Evolutionary conservation across 345 rosid genomes (phyloP), one percentile per base, ranked within the genome.

Genomic region (Hypericum androsaemum): DNA sequence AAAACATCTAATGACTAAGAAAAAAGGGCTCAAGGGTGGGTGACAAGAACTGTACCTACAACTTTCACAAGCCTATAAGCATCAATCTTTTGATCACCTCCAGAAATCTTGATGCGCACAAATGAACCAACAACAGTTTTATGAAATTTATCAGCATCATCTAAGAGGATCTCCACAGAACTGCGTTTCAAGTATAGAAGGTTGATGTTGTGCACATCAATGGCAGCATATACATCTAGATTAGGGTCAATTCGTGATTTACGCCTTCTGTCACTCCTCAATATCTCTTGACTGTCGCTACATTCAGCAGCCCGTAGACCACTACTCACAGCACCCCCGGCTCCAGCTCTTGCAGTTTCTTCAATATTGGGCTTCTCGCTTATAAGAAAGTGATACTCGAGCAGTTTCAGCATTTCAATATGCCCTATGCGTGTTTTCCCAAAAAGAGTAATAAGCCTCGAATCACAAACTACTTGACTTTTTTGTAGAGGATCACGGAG

Each of bases 351-450:
- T 37, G 40, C 62, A 42, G 65, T 32, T 52, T 69, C 68, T 49
- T 66, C 68, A 46, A 44, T 39, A 14, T 50, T 60, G 14, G 76
- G 60, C 43, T 68, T 72, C 50, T 75, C 95, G 60, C 74, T 66
- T 39, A 57, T 62, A 53, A 81, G 83, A 65, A 81, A 74, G 59
- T 92, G 98, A 57, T 67, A 65, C 62, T 84, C 89, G 10, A 90
- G 82, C 75, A 87, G 89, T 77, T 79, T 84, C 49, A 78, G 78
- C 98, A 92, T 87, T 74, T 92, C 96, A 74, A 84, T 56, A 62
- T 80, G 95, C 43, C 82, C 95, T 54, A 88, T 70, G 57, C 77
- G 74, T 54, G 57, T 64, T 72, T 67, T 81, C 11, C 88, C 84
- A 74, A 92, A 88, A 56, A 90, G 75, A 62, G 65, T 80, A 53